Conservation (phyloP, 108 stramenopile species). For the Seminavis robusta region DNA sequence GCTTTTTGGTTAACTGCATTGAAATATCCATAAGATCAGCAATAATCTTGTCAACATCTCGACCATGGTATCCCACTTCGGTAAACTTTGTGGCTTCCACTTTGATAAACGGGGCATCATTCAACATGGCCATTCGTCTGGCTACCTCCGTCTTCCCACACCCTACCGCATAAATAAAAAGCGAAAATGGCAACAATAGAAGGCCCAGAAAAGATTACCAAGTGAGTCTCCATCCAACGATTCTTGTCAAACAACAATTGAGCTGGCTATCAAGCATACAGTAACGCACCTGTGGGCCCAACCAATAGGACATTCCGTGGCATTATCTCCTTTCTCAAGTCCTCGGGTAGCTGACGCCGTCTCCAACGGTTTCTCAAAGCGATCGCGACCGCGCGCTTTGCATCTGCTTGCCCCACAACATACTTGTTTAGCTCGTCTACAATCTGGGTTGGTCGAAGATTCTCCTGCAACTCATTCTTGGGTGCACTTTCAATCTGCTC, state of each 20-base stretch:
- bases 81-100: constrained; percentile 99
- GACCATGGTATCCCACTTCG: constrained; percentile 99
- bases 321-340: constrained; percentile 89
- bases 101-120: constrained; percentile 99
- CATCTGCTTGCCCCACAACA: constrained; percentile 94
- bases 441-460: constrained; percentile 75
- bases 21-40: constrained; percentile 96
- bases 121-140: constrained; percentile 93
- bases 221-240: no score
- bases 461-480: no score
- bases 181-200: no score
- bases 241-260: no score
- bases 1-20: constrained; percentile 89
- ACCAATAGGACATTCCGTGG: constrained; percentile 99
- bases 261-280: no score
- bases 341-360: constrained; percentile 86
- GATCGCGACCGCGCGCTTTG: constrained; percentile 98
- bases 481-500: no score
- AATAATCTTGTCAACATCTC: constrained; percentile 99
- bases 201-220: no score
- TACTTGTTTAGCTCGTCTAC: constrained; percentile 85
- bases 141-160: constrained; percentile 96
- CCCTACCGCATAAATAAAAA: not conserved
- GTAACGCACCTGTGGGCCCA: constrained; percentile 98
- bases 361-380: constrained; percentile 99